Evolutionary conservation across 768 basidiomycete genomes (phyloP), one percentile per base, ranked within the genome.

Genomic region (Mycena polygramma): DNA sequence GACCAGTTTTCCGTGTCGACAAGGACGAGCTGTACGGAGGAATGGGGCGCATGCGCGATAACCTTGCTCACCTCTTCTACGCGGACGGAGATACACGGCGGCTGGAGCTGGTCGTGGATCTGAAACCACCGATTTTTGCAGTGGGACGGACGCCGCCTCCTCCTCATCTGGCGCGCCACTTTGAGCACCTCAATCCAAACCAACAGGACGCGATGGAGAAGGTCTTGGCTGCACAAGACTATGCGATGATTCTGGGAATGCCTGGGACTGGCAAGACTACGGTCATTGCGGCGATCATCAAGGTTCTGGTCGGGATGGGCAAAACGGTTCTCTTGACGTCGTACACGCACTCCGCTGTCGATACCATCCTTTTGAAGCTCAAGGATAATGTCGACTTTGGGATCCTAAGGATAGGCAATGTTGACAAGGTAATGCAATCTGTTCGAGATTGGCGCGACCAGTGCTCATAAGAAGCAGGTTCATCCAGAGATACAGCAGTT

Each of bases 251-350:
- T 35, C 85, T 99, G 9, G 98, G 98, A 19, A 98, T 99, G 98
- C 98, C 98, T 10, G 98, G 98, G 0, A 99, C 97, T 6, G 97
- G 98, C 10, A 99, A 99, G 82, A 98, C 97, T 51, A 97, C 96
- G 1, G 93, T 98, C 6, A 93, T 98, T 70, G 95, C 94, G 1
- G 91, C 94, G 39, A 87, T 98, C 57, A 96, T 99, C 77, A 87
- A 89, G 75, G 87, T 87, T 57, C 81, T 99, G 17, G 95, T 96
- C 2, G 86, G 80, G 46, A 83, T 90, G 81, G 94, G 95, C 9
- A 97, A 98, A 84, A 94, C 89, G 0, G 94, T 99, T 7, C 81
- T 99, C 30, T 80, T 99, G 70, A 94, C 94, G 9, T 94, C 94
- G 53, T 98, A 98, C 79, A 99, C 98, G 2, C 98, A 99, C 83